These are phyloP conservation scores for Sambucus nigra DNA, from an alignment of 129 eudicot genomes.

Conservation along the genomic window DNA sequence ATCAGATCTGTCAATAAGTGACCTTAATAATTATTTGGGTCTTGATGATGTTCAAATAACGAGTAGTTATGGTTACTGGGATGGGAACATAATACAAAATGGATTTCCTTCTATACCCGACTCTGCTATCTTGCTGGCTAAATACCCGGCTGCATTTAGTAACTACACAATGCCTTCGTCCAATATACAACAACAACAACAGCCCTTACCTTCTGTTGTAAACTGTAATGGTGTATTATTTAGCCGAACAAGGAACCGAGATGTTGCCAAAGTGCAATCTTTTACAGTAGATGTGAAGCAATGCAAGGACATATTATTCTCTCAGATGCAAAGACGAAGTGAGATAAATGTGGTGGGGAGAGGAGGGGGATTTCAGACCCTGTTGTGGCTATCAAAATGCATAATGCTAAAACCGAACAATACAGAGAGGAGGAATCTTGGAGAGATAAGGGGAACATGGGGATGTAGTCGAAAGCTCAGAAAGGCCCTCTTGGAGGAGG, in stretches of 20 bases:
- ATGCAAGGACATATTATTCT: slow-evolving; percentile 21
- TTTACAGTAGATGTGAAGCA: slow-evolving; percentile 45
- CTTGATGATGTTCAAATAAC: slow-evolving; percentile 33
- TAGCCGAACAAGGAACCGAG: slow-evolving; percentile 33
- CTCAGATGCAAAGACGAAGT: slow-evolving; percentile 45
- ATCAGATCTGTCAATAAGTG: slow-evolving; percentile 18
- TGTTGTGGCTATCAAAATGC: slow-evolving; percentile 80
- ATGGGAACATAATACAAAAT: slow-evolving; percentile 45
- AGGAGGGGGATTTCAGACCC: slow-evolving; percentile 61
- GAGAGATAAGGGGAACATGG: slow-evolving; percentile 55
- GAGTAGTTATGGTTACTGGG: slow-evolving; percentile 61
- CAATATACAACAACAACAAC: slow-evolving; percentile 35
- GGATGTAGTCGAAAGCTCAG: slow-evolving; percentile 37
- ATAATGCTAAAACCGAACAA: slow-evolving; percentile 51
- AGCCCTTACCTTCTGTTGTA: slow-evolving; percentile 17
- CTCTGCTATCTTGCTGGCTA: slow-evolving; percentile 61
- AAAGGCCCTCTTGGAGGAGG: slow-evolving; percentile 11
- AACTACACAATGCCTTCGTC: slow-evolving; percentile 22
- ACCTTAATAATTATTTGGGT: slow-evolving; percentile 19
- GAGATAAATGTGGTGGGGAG: slow-evolving; percentile 31
- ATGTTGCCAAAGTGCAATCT: slow-evolving; percentile 31
- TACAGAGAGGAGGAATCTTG: slow-evolving; percentile 43
- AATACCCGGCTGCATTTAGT: slow-evolving; percentile 68
- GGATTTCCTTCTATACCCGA: slow-evolving; percentile 52
- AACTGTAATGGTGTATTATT: slow-evolving; percentile 25